Evolutionary conservation across 228 moss, liverwort and hornwort genomes (phyloP), one percentile per base, ranked within the genome.

Genomic region (Sphagnum magellanicum): DNA sequence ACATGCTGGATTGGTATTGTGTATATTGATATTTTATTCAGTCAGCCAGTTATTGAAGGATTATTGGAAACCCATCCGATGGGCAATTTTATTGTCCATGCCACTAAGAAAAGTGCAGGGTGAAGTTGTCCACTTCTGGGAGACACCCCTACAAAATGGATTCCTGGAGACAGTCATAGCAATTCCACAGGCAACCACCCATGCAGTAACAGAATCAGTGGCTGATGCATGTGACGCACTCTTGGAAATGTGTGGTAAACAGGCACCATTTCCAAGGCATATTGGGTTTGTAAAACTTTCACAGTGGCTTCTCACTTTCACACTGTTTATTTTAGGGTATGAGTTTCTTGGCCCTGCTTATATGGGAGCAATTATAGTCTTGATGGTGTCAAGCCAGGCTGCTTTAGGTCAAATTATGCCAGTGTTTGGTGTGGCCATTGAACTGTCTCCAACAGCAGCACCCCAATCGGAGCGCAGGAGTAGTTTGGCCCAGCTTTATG

Each of bases 81-180:
- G 94, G 94, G 94, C 94, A 4, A 84, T 95, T 63, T 67, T 95
- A 52, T 84, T 91, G 68, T 95, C 92, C 48, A 91, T 95, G 91
- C 94, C 94, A 0, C 63, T 95, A 6, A 90, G 94, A 4, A 92
- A 95, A 66, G 84, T 92, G 58, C 94, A 95, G 53, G 74, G 81
- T 64, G 77, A 88, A 53, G 52, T 95, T 71, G 90, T 95, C 50
- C 67, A 63, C 67, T 95, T 95, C 57, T 95, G 92, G 91, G 74
- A 74, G 63, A 78, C 79, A 79, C 94, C 94, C 10, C 80, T 95
- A 3, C 75, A 77, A 71, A 64, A 63, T 0, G 94, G 94, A 47
- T 74, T 95, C 5, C n/a, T 88, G 66, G 80, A 92, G 64, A 86
- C 90, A 0, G 5, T 87, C 0, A 61, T 92, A 59, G 94, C 92